These are phyloP conservation scores for Ustilago loliicola DNA, from an alignment of 1,284 basidiomycete species.

Conservation along the genomic window DNA sequence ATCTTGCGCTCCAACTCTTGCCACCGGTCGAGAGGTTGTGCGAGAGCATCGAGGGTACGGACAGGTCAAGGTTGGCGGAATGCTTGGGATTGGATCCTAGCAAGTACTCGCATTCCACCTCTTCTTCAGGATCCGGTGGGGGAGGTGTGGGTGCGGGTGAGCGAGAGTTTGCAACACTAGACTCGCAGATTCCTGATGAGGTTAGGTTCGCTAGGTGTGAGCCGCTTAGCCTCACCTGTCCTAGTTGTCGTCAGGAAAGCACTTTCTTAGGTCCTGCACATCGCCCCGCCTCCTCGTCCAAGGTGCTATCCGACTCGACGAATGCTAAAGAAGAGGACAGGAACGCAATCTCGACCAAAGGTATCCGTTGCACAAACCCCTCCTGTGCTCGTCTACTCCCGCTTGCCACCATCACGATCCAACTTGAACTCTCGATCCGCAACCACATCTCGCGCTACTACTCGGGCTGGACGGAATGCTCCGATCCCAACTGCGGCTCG, in stretches of 20 bases:
- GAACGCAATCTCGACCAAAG: slow-evolving; percentile 43
- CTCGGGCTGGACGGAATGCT: slow-evolving; percentile 87
- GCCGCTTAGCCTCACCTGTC: slow-evolving; percentile 55
- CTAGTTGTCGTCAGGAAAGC: slow-evolving; percentile 40
- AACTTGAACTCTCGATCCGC: slow-evolving; percentile 88
- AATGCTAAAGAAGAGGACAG: slow-evolving; percentile 8
- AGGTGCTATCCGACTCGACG: slow-evolving; percentile 24
- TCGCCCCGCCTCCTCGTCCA: slow-evolving; percentile 12
- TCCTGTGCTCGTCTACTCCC: slow-evolving; percentile 35
- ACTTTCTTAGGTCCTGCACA: slow-evolving; percentile 47
- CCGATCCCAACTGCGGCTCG: slow-evolving; percentile 85
- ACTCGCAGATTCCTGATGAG: slow-evolving; percentile 89
- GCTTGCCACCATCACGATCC: slow-evolving; percentile 72
- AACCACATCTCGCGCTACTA: slow-evolving; percentile 85
- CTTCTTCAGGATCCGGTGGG: slow-evolving; percentile 3
- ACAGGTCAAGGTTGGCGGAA: slow-evolving; percentile 89
- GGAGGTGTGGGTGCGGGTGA: slow-evolving; percentile 68
- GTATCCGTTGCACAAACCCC: slow-evolving; percentile 49
- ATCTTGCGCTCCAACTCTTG: slow-evolving; percentile 90
- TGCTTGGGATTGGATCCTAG: slow-evolving; percentile 92
- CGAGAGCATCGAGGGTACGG: slow-evolving; percentile 95
- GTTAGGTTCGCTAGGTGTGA: slow-evolving; percentile 76
- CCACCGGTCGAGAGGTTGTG: slow-evolving; percentile 95
- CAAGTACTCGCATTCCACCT: slow-evolving; percentile 75
- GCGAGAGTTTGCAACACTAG: slow-evolving; percentile 82